These are phyloP conservation scores for Clavariopsis aquatica DNA, from an alignment of 495 filamentous ascomycete genomes.

Conservation along the genomic window DNA sequence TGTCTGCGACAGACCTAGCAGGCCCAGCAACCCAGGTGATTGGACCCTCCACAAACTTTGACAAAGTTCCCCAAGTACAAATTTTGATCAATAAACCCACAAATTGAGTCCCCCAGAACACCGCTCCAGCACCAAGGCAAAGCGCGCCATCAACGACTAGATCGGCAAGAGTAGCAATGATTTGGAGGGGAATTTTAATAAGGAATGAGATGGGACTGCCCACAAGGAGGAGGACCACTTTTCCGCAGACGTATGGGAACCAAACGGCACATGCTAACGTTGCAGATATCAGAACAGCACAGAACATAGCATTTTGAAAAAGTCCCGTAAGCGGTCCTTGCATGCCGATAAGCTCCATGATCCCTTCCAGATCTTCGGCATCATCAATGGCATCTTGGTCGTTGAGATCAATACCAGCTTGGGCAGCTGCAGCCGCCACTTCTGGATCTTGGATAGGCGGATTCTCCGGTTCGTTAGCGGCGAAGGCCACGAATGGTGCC, in stretches of 20 bases:
- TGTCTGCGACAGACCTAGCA: conserved; percentile 30
- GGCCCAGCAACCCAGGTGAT: conserved; percentile 25
- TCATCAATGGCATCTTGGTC: conserved; percentile 64
- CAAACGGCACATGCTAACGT: conserved; percentile 84
- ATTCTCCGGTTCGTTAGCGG: conserved; percentile 17
- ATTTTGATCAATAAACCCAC: conserved; percentile 51
- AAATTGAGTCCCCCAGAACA: conserved; percentile 55
- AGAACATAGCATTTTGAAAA: conserved; percentile 92
- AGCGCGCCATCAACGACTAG: conserved; percentile 65
- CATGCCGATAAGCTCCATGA: conserved; percentile 95
- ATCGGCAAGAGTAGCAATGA: conserved; percentile 70
- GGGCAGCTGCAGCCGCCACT: conserved; percentile 48
- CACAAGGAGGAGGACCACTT: conserved; percentile 73
- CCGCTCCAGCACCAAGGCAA: conserved; percentile 56
- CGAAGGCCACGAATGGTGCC: conserved; percentile 63
- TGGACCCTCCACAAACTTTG: conserved; percentile 9
- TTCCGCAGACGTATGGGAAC: conserved; percentile 87
- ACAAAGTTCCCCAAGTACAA: conserved; percentile 37
- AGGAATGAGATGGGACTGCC: conserved; percentile 73
- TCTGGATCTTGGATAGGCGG: conserved; percentile 43
- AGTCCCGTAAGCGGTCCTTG: conserved; percentile 86
- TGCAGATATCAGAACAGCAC: conserved; percentile 81
- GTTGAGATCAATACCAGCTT: conserved; percentile 59
- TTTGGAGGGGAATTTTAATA: conserved; percentile 67
- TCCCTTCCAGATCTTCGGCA: conserved; percentile 95